A percentile compares a stretch with the other conserved stretches of the same genome.
Evolutionary conservation across 352 stramenopile species (phyloP).

Genomic region (Phytopythium mirpurense): DNA sequence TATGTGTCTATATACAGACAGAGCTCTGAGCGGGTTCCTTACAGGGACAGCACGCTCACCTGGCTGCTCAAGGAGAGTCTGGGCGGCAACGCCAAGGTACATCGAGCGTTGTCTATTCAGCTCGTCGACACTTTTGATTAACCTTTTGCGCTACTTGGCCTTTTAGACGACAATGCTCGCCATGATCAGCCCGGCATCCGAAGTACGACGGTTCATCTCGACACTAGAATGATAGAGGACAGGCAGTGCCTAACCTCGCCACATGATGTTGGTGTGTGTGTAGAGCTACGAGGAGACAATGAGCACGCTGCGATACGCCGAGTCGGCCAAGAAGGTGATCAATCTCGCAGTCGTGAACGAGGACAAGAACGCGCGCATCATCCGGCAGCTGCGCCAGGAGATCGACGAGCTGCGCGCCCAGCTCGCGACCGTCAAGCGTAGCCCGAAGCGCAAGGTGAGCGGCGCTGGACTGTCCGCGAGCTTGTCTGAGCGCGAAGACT

Average conservation of each 20-base stretch:
- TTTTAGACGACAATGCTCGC: constrained; percentile 82
- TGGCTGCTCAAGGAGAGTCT: constrained; percentile 86
- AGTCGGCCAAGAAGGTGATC: constrained; percentile 81
- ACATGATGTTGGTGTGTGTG: too few species aligned
- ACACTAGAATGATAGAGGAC: neutral
- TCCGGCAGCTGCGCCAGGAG: constrained; percentile 70
- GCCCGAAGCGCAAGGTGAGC: constrained; percentile 23
- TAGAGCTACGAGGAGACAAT: constrained; percentile 85
- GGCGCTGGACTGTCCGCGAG: constrained; percentile 24
- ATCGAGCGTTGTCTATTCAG: neutral
- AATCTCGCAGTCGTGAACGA: constrained; percentile 81
- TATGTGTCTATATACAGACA: constrained; percentile 16
- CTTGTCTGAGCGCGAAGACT: constrained; percentile 41
- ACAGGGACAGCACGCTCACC: constrained; percentile 82
- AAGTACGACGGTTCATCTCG: constrained; percentile 22
- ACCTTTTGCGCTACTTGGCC: neutral
- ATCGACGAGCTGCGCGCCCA: constrained; percentile 50
- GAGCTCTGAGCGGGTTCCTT: constrained; percentile 62
- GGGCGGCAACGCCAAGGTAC: constrained; percentile 56
- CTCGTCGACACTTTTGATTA: neutral
- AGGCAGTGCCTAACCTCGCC: too few species aligned
- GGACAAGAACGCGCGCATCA: constrained; percentile 75
- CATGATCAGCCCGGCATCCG: constrained; percentile 72
- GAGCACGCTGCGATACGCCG: constrained; percentile 79
- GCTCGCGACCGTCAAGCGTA: constrained; percentile 26